Evolutionary conservation across 1,284 basidiomycete species (phyloP), one percentile per base, ranked within the genome.

Genomic region (Hypsizygus ulmarius): DNA sequence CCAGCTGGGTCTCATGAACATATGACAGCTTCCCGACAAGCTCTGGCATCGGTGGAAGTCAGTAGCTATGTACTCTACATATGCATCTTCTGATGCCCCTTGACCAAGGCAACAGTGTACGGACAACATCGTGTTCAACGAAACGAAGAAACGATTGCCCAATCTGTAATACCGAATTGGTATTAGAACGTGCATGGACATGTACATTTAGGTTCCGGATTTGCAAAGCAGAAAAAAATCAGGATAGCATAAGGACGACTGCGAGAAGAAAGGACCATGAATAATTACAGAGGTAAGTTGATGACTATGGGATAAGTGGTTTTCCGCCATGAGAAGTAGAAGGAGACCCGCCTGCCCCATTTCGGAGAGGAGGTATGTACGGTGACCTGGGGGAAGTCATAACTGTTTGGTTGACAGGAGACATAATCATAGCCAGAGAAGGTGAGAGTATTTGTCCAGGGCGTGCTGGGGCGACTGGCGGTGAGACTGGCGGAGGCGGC

Each of bases 371-470:
- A 15, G 55, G 57, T 8, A 58, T 43, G 29, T 59, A 59, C 8
- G 51, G 25, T 5, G 58, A 43, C 35, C 53, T 48, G 40, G 59
- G 59, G 7, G 57, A 60, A 35, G 55, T 58, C 12, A 58, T 55
- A 12, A 58, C 57, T 10, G 53, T 53, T 32, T 58, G 56, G 37
- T 65, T 61, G 3, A 59, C 50, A 3, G 64, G 64, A 35, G 64
- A 65, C 28, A 65, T 60, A 35, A 65, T 65, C 52, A 65, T 61
- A 30, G 64, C 64, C 15, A 66, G 52, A 10, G 64, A 66, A 3
- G 64, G 64, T 5, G 64, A 66, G 4, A 66, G 53, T 5, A 60
- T 63, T 51, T 77, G 74, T 49, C 70, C 62, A 34, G 65, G 64
- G n/a, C 72, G 67, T 39, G 50, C 32, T 9, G 51, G 48, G 32